These are phyloP conservation scores for Mycena galericulata DNA, from an alignment of 768 basidiomycete genomes.

Conservation along the genomic window DNA sequence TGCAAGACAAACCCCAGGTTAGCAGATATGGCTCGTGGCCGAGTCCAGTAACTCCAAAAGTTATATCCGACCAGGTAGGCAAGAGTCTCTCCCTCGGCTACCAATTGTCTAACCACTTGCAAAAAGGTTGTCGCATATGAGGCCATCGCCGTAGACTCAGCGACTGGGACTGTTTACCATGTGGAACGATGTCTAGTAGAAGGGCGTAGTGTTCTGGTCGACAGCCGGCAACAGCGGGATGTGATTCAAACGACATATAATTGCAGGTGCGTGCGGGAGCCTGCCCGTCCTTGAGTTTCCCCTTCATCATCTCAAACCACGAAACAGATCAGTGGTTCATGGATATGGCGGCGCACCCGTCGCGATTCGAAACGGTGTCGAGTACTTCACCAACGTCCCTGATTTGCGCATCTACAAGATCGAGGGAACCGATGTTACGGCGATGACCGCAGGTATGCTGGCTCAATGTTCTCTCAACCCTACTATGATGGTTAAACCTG, in stretches of 20 bases:
- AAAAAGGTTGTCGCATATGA: slow-evolving; percentile 20
- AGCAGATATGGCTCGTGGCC: slow-evolving; percentile 1
- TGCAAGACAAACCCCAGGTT: slow-evolving; percentile 12
- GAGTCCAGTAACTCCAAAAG: neutral
- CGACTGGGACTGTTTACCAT: neutral
- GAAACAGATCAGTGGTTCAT: slow-evolving; percentile 12
- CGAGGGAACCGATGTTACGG: neutral
- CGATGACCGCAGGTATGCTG: slow-evolving; percentile 11
- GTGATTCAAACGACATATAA: neutral
- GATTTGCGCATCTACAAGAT: slow-evolving; percentile 18
- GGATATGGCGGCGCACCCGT: slow-evolving; percentile 11
- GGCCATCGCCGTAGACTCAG: slow-evolving; percentile 1
- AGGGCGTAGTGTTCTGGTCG: slow-evolving; percentile 14
- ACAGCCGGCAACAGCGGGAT: neutral
- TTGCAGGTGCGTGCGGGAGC: slow-evolving; percentile 9
- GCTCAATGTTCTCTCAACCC: no score
- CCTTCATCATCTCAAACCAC: neutral
- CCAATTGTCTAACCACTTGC: neutral
- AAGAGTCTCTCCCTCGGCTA: neutral
- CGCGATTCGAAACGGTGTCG: neutral
- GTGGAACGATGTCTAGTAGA: neutral
- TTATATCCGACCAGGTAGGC: slow-evolving; percentile 9
- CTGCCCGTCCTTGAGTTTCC: neutral
- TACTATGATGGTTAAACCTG: neutral
- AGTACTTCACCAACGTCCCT: slow-evolving; percentile 16